A percentile compares a stretch with the other conserved stretches of the same genome.
phyloP scores from a whole-genome alignment of 2,329 filamentous ascomycete genomes.

The Nemania sp. region DNA sequence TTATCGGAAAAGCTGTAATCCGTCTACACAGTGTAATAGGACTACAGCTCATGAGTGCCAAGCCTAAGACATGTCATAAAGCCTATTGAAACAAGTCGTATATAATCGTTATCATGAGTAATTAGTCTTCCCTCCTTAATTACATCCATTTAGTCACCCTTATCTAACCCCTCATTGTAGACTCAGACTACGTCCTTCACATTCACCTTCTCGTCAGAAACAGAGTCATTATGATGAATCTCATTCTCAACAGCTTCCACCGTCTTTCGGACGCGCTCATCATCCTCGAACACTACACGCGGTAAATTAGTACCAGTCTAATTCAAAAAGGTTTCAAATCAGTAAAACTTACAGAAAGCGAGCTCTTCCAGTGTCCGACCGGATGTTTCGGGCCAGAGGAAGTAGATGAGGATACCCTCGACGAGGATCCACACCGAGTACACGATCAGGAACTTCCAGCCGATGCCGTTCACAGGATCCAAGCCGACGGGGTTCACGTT shows the following conservation, averaged over 20 bases:
- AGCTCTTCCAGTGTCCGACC: slow-evolving; percentile 78
- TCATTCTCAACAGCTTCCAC: slow-evolving; percentile 48
- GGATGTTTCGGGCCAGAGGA: slow-evolving; percentile 82
- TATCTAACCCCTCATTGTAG: background rate
- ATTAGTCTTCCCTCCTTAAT: background rate
- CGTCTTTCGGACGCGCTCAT: slow-evolving; percentile 42
- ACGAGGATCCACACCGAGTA: slow-evolving; percentile 49
- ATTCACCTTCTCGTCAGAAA: slow-evolving; percentile 39
- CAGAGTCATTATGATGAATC: slow-evolving; percentile 43
- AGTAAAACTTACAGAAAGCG: slow-evolving; percentile 46
- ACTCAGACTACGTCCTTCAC: slow-evolving; percentile 38
- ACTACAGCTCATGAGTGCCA: too few species aligned
- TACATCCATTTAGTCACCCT: background rate
- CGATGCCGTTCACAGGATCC: slow-evolving; percentile 48
- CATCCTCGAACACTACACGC: slow-evolving; percentile 48
- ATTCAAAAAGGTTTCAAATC: background rate
- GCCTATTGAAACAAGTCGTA: background rate
- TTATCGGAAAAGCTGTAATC: too few species aligned
- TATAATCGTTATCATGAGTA: background rate
- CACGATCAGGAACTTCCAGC: slow-evolving; percentile 48
- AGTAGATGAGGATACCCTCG: slow-evolving; percentile 69
- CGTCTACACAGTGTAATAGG: too few species aligned
- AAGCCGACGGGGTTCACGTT: slow-evolving; percentile 52
- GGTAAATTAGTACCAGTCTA: slow-evolving; percentile 26
- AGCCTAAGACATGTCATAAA: too few species aligned